Conservation (phyloP, 176 grass and related monocot species). For the Cenchrus americanus region DNA sequence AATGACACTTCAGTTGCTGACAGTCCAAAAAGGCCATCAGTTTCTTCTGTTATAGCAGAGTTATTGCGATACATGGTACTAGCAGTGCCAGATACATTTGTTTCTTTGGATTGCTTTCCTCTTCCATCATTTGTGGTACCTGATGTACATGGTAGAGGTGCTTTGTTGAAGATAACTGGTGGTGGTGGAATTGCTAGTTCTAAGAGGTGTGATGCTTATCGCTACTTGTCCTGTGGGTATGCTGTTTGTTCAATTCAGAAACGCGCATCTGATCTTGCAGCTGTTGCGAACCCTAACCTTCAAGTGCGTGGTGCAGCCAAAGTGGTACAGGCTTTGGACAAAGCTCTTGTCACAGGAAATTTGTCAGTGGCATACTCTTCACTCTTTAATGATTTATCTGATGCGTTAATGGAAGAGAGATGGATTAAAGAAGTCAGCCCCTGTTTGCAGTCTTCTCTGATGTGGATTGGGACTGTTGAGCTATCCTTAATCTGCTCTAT, state of each 20-base stretch:
- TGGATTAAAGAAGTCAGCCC: conserved; percentile 98
- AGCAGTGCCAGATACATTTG: conserved; percentile 91
- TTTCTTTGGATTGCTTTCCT: conserved; percentile 98
- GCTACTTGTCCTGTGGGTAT: conserved; percentile 87
- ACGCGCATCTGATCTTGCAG: conserved; percentile 69
- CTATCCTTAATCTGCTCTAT: conserved; percentile 92
- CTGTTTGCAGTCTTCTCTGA: conserved; percentile 89
- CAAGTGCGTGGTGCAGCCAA: conserved; percentile 83
- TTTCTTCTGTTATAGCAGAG: conserved; percentile 71
- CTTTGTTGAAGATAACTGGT: conserved; percentile 68
- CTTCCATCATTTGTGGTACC: conserved; percentile 72
- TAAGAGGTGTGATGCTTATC: conserved; percentile 71
- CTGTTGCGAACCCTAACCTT: conserved; percentile 84
- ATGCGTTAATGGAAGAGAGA: conserved; percentile 84
- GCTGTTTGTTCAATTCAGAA: conserved; percentile 82
- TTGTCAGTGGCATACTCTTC: conserved; percentile 74
- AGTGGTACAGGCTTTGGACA: conserved; percentile 93
- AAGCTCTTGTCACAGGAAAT: conserved; percentile 71
- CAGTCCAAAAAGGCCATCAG: conserved; percentile 63
- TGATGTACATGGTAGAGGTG: conserved; percentile 71
- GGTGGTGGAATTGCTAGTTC: conserved; percentile 63
- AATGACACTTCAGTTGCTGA: conserved; percentile 60
- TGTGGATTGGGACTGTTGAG: conserved; percentile 91
- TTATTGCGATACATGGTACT: conserved; percentile 86
- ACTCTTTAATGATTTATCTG: conserved; percentile 95